Percentiles rank a stretch among this genome's conserved stretches.
Evolutionary conservation across 208 protist species (phyloP).

Genomic region (Leishmania martiniquensis): DNA sequence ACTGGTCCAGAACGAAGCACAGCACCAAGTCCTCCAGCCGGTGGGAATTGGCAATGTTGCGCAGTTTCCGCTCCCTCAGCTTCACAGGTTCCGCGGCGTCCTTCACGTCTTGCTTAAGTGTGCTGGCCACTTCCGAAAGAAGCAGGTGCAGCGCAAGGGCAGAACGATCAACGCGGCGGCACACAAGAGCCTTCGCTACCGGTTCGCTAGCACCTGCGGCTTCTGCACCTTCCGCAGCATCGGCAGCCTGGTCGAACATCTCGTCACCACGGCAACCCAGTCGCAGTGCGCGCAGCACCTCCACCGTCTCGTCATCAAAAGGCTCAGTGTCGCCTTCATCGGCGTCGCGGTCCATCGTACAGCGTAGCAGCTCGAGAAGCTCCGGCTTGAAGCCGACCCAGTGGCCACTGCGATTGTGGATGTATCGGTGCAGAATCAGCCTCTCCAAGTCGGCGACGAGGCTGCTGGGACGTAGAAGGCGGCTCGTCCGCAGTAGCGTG

Average conservation of each 20-base stretch:
- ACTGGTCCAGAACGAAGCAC: conserved; percentile 83
- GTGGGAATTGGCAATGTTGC: not conserved
- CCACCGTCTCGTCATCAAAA: not conserved
- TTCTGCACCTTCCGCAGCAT: not conserved
- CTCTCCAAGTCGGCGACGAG: conserved; percentile 29
- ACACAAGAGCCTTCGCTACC: conserved; percentile 37
- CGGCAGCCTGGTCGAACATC: not conserved
- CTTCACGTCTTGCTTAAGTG: not conserved
- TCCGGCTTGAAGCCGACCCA: conserved; percentile 54
- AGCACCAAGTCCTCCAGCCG: conserved; percentile 47
- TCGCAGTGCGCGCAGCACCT: conserved; percentile 16
- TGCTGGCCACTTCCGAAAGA: not conserved
- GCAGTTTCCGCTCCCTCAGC: conserved; percentile 3
- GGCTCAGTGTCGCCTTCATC: not conserved
- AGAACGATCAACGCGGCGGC: conserved; percentile 50
- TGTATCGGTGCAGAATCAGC: conserved; percentile 73
- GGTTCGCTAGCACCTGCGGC: not conserved
- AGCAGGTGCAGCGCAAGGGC: conserved; percentile 45
- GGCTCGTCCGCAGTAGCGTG: conserved; percentile 70
- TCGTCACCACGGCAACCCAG: conserved; percentile 4
- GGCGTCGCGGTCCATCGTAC: conserved; percentile 15
- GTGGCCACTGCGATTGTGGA: conserved; percentile 83
- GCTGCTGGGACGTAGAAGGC: conserved; percentile 42
- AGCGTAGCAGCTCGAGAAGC: conserved; percentile 43
- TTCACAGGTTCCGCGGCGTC: not conserved